Evolutionary conservation across 495 filamentous ascomycete genomes (phyloP).

Genomic region (Jackrogersella multiformis): DNA sequence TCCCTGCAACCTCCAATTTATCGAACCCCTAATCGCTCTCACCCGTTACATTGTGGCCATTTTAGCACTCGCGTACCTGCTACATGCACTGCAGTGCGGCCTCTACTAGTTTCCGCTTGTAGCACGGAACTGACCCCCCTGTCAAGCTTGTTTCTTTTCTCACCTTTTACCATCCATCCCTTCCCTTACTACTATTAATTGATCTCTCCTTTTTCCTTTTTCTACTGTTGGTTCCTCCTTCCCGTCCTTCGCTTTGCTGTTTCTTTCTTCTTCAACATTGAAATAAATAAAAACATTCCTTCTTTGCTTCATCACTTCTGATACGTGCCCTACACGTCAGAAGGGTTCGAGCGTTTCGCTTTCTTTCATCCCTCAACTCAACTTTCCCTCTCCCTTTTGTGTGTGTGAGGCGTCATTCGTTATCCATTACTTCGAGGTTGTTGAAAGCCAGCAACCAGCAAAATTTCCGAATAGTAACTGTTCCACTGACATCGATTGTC

Average conservation of each 20-base stretch:
- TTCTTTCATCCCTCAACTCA: constrained; percentile 23
- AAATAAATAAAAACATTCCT: constrained; percentile 25
- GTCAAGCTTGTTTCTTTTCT: constrained; percentile 39
- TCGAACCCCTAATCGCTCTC: constrained; percentile 26
- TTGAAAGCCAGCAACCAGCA: constrained; percentile 15
- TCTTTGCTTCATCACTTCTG: constrained; percentile 30
- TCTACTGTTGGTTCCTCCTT: constrained; percentile 36
- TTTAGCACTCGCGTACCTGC: constrained; percentile 27
- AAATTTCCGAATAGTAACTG: constrained; percentile 17
- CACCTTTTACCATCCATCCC: constrained; percentile 10
- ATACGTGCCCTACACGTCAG: constrained; percentile 26
- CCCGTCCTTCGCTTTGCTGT: constrained; percentile 38
- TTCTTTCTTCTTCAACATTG: constrained; percentile 29
- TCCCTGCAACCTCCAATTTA: constrained; percentile 42
- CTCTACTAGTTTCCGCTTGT: constrained; percentile 38
- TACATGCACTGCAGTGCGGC: constrained; percentile 18
- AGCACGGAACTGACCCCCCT: constrained; percentile 36
- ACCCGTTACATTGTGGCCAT: constrained; percentile 37
- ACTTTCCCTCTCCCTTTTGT: constrained; percentile 23
- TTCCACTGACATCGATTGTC: constrained; percentile 38
- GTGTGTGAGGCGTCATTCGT: constrained; percentile 39
- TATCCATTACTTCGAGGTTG: constrained; percentile 26
- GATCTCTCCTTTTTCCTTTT: constrained; percentile 38
- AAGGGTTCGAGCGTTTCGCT: constrained; percentile 32
- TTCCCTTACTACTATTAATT: constrained; percentile 25